These are phyloP conservation scores for Rickenella mellea DNA, from an alignment of 768 basidiomycete genomes.

Conservation along the genomic window DNA sequence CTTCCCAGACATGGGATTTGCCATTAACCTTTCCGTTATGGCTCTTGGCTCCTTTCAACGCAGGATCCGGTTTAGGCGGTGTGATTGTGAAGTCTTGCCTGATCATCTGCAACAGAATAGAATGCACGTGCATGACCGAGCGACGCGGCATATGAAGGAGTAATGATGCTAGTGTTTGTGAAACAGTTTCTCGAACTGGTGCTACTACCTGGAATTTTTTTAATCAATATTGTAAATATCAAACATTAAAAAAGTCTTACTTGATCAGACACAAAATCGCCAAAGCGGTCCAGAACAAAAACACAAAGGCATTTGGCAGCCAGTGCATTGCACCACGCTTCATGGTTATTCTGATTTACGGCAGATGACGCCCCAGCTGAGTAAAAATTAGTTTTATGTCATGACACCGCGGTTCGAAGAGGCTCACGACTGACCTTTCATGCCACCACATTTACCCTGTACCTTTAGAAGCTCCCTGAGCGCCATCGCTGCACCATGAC, in stretches of 20 bases:
- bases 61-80: conserved; percentile 10
- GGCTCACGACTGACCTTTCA: conserved; percentile 43
- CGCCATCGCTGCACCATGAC: conserved; percentile 91
- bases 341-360: conserved; percentile 62
- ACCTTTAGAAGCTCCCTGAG: conserved; percentile 78
- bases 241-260: conserved; percentile 18
- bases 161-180: conserved; percentile 86
- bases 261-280: conserved; percentile 95
- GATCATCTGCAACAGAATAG: conserved; percentile 86
- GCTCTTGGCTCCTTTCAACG: conserved; percentile 13
- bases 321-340: conserved; percentile 84
- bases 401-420: conserved; percentile 1
- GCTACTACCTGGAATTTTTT: conserved; percentile 58
- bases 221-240: neutral
- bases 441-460: conserved; percentile 78
- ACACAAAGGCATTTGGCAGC: conserved; percentile 81
- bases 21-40: conserved; percentile 25
- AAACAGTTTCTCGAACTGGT: conserved; percentile 92
- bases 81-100: conserved; percentile 66
- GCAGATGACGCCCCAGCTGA: conserved; percentile 40
- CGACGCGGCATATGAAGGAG: conserved; percentile 81
- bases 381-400: conserved; percentile 2
- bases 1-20: conserved; percentile 77
- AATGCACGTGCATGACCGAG: conserved; percentile 73
- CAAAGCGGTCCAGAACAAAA: conserved; percentile 93